Evolutionary conservation across 2,329 filamentous ascomycete genomes (phyloP), one percentile per base, ranked within the genome.

Genomic region (Fusarium avenaceum): DNA sequence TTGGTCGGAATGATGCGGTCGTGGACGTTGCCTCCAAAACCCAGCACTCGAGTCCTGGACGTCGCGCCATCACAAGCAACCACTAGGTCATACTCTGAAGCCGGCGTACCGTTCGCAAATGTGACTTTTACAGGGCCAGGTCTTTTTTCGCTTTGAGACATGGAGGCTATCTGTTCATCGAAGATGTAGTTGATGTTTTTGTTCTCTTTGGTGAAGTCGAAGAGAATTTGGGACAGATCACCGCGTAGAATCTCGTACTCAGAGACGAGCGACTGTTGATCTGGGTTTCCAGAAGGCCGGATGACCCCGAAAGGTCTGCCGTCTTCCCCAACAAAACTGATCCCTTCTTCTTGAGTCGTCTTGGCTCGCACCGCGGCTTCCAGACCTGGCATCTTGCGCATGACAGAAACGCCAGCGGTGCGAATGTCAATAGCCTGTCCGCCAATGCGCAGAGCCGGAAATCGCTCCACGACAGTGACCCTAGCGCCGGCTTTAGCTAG

Each of bases 381-480:
- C 72, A 82, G 76, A 0, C 79, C 77, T 0, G 80, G 77, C 67
- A 81, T 81, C 55, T 75, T 77, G 9, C 76, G 73, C 74, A 81
- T 80, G 4, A 81, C 72, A 2, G 75, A 72, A 8, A 81, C 76
- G 2, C 78, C 79, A 2, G 71, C 70, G 15, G 75, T 77, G 57
- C 79, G 78, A 38, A 81, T 76, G 49, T 80, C 78, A 45, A 80
- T 61, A n/a, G 75, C 75, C 33, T 80, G 79, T 5, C 79, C 79
- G 75, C 42, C 72, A 75, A 58, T 79, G 4, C 75, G 75, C 13
- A 77, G n/a, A 46, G 57, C n/a, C 3, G 78, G 70, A 46, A 75
- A 78, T 13, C 78, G 75, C 57, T 83, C 81, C 44, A 83, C 67
- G n/a, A 83, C 64, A 0, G 80, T 82, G 50, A 81, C 75, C 1